Percentiles rank a stretch among this genome's conserved stretches.
Evolutionary conservation across 805 yeast genomes (phyloP).

Genomic region (Myxozyma monticola): DNA sequence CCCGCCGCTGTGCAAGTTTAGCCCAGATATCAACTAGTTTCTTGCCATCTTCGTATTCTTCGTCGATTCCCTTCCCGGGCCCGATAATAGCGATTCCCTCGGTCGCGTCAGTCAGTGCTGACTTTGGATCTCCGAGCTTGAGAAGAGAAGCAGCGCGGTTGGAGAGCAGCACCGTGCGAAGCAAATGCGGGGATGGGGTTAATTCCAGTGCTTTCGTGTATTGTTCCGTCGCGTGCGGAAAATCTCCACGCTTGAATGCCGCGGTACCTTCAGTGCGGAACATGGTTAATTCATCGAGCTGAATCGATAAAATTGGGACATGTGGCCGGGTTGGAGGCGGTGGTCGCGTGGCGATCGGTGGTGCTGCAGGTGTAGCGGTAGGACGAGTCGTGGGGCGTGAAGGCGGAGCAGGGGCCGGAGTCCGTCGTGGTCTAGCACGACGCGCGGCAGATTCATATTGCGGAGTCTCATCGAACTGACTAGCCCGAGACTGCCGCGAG

Average conservation of each 20-base stretch:
- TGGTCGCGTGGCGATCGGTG: slow-evolving; percentile 1
- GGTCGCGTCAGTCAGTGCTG: slow-evolving; percentile 49
- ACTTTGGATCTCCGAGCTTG: slow-evolving; percentile 69
- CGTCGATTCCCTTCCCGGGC: slow-evolving; percentile 43
- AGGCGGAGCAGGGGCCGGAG: neutral
- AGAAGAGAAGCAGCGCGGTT: slow-evolving; percentile 69
- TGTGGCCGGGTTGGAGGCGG: slow-evolving; percentile 30
- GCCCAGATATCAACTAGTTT: slow-evolving; percentile 68
- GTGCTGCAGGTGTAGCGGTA: neutral
- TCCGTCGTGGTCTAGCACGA: neutral
- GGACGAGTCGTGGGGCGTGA: slow-evolving; percentile 1
- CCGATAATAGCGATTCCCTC: slow-evolving; percentile 49
- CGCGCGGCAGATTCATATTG: slow-evolving; percentile 11
- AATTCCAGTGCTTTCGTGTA: slow-evolving; percentile 59
- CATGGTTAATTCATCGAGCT: slow-evolving; percentile 36
- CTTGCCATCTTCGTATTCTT: slow-evolving; percentile 52
- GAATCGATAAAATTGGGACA: slow-evolving; percentile 36
- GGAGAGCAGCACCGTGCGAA: slow-evolving; percentile 67
- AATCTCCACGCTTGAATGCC: slow-evolving; percentile 81
- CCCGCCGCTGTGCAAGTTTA: slow-evolving; percentile 67
- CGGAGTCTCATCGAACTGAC: slow-evolving; percentile 11
- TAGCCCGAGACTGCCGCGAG: neutral
- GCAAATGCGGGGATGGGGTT: slow-evolving; percentile 64
- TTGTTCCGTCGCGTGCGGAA: slow-evolving; percentile 58
- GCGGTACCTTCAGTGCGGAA: slow-evolving; percentile 52